Percentiles rank a stretch among this genome's conserved stretches.
These are phyloP conservation scores for Ogataea wickerhamii DNA, from an alignment of 805 yeast genomes.

Conservation along the genomic window DNA sequence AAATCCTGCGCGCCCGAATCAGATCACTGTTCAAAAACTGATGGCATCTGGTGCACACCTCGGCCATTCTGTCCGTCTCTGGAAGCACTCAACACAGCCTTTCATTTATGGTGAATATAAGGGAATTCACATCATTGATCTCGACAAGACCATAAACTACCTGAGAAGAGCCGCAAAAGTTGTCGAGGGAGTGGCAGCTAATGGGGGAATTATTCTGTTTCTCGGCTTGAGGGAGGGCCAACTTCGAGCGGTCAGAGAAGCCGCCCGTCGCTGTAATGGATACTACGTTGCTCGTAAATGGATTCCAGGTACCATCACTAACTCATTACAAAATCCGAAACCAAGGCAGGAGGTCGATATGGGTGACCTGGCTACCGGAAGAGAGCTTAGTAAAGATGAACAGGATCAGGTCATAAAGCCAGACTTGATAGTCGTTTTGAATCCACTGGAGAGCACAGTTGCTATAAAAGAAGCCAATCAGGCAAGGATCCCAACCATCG, in stretches of 20 bases:
- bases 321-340: constrained; percentile 57
- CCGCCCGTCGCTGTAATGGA: constrained; percentile 75
- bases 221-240: constrained; percentile 85
- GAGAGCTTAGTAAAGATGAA: constrained; percentile 50
- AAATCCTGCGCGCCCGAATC: constrained; percentile 53
- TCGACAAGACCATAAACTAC: constrained; percentile 73
- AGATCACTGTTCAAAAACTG: constrained; percentile 64
- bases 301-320: constrained; percentile 94
- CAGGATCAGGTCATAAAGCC: constrained; percentile 67
- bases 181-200: constrained; percentile 74
- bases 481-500: constrained; percentile 86
- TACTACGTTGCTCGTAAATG: constrained; percentile 81
- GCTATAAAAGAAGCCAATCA: constrained; percentile 78
- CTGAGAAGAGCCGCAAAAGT: constrained; percentile 82
- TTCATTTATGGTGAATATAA: constrained; percentile 84
- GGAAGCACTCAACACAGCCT: constrained; percentile 81
- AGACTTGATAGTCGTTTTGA: constrained; percentile 79
- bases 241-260: constrained; percentile 66
- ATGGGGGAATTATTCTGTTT: constrained; percentile 77
- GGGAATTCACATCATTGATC: constrained; percentile 87
- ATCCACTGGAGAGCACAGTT: constrained; percentile 82
- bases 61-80: constrained; percentile 81
- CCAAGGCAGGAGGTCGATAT: constrained; percentile 74
- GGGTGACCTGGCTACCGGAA: constrained; percentile 62
- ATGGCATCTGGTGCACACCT: constrained; percentile 92